phyloP scores from a whole-genome alignment of 1,139 yeast species.

The Hyphopichia fennica region DNA sequence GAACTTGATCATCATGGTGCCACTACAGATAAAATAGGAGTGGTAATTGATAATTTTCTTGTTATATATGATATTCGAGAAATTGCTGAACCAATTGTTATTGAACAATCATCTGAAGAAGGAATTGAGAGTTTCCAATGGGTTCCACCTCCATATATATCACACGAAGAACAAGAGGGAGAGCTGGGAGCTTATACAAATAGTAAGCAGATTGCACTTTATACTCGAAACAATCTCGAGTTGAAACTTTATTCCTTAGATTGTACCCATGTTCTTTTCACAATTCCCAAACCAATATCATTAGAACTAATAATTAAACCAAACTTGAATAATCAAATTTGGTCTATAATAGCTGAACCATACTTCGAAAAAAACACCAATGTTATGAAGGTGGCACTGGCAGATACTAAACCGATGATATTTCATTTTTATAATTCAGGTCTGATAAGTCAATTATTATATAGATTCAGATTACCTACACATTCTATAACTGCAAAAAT shows the following conservation, averaged over 20 bases:
- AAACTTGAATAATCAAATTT: constrained; percentile 16
- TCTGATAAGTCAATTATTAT: constrained; percentile 24
- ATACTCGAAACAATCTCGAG: constrained; percentile 25
- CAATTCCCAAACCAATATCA: constrained; percentile 30
- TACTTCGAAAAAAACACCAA: constrained; percentile 7
- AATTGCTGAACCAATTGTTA: constrained; percentile 26
- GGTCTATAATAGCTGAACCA: constrained; percentile 29
- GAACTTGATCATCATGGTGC: constrained; percentile 14
- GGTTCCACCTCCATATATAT: constrained; percentile 25
- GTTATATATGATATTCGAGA: constrained; percentile 24
- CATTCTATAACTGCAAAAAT: constrained; percentile 17
- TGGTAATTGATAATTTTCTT: constrained; percentile 22
- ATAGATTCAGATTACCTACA: constrained; percentile 20
- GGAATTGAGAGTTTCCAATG: constrained; percentile 36
- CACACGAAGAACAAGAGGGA: not conserved
- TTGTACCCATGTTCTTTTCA: constrained; percentile 33
- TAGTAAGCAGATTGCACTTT: constrained; percentile 34
- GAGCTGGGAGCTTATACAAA: constrained; percentile 31
- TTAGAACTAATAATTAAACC: constrained; percentile 18
- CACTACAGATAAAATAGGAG: constrained; percentile 21
- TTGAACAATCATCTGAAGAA: constrained; percentile 26
- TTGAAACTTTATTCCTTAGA: constrained; percentile 40
- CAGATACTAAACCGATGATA: constrained; percentile 19
- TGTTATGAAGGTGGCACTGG: constrained; percentile 9
- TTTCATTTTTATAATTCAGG: constrained; percentile 41